Evolutionary conservation across 73 alveolate species (phyloP).

Genomic region (Effrenium voratum): DNA sequence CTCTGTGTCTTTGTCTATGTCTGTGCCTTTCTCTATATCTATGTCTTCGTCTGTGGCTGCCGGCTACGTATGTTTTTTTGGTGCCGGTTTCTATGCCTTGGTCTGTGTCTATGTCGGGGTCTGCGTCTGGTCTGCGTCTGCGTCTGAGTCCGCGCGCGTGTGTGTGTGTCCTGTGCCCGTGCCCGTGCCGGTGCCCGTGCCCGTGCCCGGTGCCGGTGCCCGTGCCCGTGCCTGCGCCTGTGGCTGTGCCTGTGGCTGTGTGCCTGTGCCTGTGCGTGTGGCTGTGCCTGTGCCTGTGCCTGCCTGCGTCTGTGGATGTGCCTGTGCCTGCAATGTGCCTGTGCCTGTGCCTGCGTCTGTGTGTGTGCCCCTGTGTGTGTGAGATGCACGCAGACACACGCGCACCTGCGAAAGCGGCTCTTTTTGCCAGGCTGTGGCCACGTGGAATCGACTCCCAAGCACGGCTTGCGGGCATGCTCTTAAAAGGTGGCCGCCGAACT

Average conservation of each 20-base stretch:
- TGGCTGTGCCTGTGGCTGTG: not conserved
- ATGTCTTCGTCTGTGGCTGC: not conserved
- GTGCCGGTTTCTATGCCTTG: not conserved
- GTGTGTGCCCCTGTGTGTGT: not conserved
- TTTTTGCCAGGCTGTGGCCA: too few species aligned
- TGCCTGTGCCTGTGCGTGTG: not conserved
- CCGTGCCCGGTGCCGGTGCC: not conserved
- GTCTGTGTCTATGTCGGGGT: not conserved
- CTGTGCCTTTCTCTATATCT: not conserved
- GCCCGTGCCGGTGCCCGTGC: not conserved
- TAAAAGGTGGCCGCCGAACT: too few species aligned
- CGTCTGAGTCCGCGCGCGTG: not conserved
- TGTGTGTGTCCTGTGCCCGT: not conserved
- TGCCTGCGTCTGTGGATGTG: not conserved
- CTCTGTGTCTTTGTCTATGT: not conserved
- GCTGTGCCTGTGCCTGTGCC: not conserved
- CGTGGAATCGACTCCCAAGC: too few species aligned
- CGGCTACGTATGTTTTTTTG: not conserved
- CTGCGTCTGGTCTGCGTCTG: not conserved
- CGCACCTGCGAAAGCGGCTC: too few species aligned
- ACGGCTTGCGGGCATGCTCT: too few species aligned
- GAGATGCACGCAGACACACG: too few species aligned
- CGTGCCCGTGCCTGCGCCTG: not conserved
- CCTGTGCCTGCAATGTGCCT: not conserved
- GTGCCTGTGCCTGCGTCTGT: not conserved